phyloP scores from a whole-genome alignment of 2,329 filamentous ascomycete species.

The Aspergillus glaucus region DNA sequence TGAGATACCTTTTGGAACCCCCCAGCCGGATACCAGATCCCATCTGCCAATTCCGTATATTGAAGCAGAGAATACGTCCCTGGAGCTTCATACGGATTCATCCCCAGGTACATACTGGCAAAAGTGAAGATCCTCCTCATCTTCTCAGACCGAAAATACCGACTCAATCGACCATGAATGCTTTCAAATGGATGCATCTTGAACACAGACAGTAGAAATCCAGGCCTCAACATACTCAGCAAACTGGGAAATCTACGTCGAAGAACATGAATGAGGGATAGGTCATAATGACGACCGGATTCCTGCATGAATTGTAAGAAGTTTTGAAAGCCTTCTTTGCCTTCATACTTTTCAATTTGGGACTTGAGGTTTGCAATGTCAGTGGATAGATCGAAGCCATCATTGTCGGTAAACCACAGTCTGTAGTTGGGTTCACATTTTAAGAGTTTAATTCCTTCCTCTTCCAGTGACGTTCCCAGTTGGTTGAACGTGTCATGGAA shows the following conservation, averaged over 20 bases:
- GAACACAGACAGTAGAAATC: conserved; percentile 54
- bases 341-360: conserved; percentile 67
- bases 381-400: conserved; percentile 52
- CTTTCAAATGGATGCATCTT: conserved; percentile 62
- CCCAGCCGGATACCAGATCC: conserved; percentile 62
- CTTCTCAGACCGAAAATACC: conserved; percentile 58
- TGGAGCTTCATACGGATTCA: conserved; percentile 70
- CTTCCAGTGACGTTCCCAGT: conserved; percentile 36
- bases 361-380: conserved; percentile 64
- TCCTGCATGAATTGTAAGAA: conserved; percentile 63
- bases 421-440: conserved; percentile 73
- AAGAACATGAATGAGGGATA: conserved; percentile 60
- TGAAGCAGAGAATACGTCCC: conserved; percentile 68
- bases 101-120: conserved; percentile 77
- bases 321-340: conserved; percentile 62
- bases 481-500: conserved; percentile 53
- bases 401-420: conserved; percentile 65
- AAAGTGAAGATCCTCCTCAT: conserved; percentile 68
- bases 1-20: conserved; percentile 53
- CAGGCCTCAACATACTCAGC: conserved; percentile 51
- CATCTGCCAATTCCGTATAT: conserved; percentile 69
- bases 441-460: conserved; percentile 60
- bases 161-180: conserved; percentile 33
- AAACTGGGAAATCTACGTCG: conserved; percentile 60
- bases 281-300: conserved; percentile 63